These are phyloP conservation scores for Lepidium sativum DNA, from an alignment of 345 rosid genomes.

Conservation along the genomic window DNA sequence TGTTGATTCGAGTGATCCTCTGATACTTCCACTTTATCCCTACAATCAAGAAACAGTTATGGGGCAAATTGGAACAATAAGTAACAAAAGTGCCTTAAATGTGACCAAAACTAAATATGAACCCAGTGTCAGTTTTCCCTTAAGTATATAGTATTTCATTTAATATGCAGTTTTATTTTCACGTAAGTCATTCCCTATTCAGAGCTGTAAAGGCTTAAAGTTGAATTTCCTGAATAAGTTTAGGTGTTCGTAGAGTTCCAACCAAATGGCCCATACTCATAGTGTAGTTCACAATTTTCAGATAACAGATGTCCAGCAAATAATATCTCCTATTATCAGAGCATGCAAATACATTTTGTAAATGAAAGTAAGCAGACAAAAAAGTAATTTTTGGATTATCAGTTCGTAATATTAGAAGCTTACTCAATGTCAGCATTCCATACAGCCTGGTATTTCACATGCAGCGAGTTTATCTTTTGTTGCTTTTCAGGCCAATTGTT, in stretches of 20 bases:
- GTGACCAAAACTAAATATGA: background rate
- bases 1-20: conserved; percentile 31
- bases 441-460: conserved; percentile 51
- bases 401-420: conserved; percentile 25
- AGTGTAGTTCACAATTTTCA: background rate
- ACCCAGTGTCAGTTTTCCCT: conserved; percentile 3
- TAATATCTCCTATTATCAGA: background rate
- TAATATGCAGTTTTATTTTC: background rate
- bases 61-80: background rate
- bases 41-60: conserved; percentile 29
- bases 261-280: conserved; percentile 9
- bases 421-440: conserved; percentile 49
- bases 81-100: background rate
- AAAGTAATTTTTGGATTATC: background rate
- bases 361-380: background rate
- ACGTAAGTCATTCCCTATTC: background rate
- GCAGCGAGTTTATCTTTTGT: conserved; percentile 51
- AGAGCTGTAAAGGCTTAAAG: background rate
- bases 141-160: background rate
- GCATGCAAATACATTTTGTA: background rate
- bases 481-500: conserved; percentile 62
- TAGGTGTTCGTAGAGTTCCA: background rate
- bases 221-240: background rate
- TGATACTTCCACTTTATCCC: conserved; percentile 36
- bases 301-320: background rate